Percentiles rank a stretch among this genome's conserved stretches.
Conservation (phyloP, 2,329 filamentous ascomycete species). For the Cercospora brassicicola region DNA sequence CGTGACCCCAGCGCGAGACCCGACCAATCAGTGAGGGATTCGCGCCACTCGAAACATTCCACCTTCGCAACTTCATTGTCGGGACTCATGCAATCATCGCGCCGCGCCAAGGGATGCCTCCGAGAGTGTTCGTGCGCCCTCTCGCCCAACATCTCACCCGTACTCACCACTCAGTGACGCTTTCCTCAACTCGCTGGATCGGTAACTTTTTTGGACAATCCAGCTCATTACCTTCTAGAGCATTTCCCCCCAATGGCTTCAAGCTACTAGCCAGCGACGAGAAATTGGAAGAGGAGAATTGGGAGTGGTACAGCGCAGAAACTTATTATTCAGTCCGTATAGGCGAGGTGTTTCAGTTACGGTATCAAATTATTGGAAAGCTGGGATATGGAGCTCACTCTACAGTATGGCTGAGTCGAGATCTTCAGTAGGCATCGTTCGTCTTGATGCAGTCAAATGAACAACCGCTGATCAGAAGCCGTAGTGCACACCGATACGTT, state of each 20-base stretch:
- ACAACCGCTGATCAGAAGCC: neutral
- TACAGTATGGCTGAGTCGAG: conserved; percentile 12
- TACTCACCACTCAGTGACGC: neutral
- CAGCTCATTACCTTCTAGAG: neutral
- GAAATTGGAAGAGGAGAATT: conserved; percentile 19
- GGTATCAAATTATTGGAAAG: conserved; percentile 17
- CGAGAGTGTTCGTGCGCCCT: neutral
- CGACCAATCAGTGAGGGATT: neutral
- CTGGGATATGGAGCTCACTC: conserved; percentile 15
- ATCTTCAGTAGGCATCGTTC: neutral
- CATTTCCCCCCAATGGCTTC: neutral
- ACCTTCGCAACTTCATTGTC: neutral
- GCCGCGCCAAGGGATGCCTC: neutral
- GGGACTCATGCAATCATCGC: neutral
- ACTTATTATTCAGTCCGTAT: conserved; percentile 9
- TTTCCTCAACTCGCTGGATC: neutral
- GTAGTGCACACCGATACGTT: conserved; percentile 7
- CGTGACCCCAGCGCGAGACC: neutral
- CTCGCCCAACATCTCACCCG: neutral
- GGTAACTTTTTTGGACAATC: neutral
- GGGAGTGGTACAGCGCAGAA: conserved; percentile 4
- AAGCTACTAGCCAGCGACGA: neutral
- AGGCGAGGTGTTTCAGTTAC: conserved; percentile 3
- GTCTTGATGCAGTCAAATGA: too few species aligned
- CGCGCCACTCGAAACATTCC: too few species aligned